Evolutionary conservation across 2,329 filamentous ascomycete genomes (phyloP), one percentile per base, ranked within the genome.

Genomic region (Zasmidium angulare): DNA sequence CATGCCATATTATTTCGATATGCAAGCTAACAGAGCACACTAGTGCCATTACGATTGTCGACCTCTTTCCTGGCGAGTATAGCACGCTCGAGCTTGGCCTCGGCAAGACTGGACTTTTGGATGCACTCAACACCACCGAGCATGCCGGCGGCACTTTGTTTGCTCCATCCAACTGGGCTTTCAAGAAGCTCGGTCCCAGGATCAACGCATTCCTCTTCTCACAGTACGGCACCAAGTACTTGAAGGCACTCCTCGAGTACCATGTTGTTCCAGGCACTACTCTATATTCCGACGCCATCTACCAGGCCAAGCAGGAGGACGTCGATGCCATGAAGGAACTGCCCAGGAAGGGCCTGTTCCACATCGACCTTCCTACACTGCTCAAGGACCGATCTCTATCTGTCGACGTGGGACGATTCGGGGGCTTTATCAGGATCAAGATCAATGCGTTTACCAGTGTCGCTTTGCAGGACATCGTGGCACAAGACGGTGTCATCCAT

Each of bases 171-270:
- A 96, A 97, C 81, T 77, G 76, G 3, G 93, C 92, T n/a, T 96
- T 93, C 78, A 72, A 82, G 68, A 84, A 84, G 65, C 86, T 97
- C 0, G 91, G 91, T 0, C 82, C 84, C 0, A 80, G 74, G 56
- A 84, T 88, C 68, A 96, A 93, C 71, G 89, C 87, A 21, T 97
- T 96, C 81, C 81, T 97, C 2, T 97, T 97, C 82, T 90, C 88
- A 59, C 79, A 84, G 24, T 83, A 81, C 54, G 93, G 93, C 1
- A 79, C 83, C 63, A 87, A 87, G 73, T 96, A 91, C 72, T 83
- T 97, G 19, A 86, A 84, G 65, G 90, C 90, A 0, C 78, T 96
- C 49, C 79, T 96, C 17, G 81, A 90, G 77, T 96, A 96, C 72
- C 89, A 93, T 69, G 82, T 93, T 51, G 88, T 89, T 1, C 82